Evolutionary conservation across 2,329 filamentous ascomycete species (phyloP), one percentile per base, ranked within the genome.

Genomic region (Aspergillus phoenicis): DNA sequence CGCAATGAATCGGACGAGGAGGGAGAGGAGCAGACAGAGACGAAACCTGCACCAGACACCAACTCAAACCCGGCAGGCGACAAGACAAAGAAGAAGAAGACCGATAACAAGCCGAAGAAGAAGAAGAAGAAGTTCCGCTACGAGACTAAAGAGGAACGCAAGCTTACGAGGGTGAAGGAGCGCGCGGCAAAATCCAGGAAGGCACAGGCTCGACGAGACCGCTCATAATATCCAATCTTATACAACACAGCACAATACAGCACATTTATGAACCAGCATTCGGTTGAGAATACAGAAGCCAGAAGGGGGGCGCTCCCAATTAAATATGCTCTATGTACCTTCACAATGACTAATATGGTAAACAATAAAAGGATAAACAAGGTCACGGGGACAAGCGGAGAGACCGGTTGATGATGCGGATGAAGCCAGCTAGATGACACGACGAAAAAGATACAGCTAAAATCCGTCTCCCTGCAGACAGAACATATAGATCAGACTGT

Each of bases 41-140:
- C 71, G 61, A 63, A 63, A 11, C 64, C 71, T n/a, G 73, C 74
- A 54, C 72, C 73, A 8, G 67, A 58, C 67, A 70, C 62, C 55
- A 60, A 65, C 52, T 48, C 65, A 33, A 68, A 68, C 52, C 61
- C 68, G 63, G 59, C 78, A 73, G 68, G 84, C 80, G 73, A 71
- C 61, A 86, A 86, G 73, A 81, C 83, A 20, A 20, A 20, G 64
- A 83, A 80, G 61, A 77, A 77, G 55, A 64, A 64, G 26, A 69
- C 80, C 55, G 62, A 68, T 36, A 78, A 79, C 62, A 86, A 82
- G 70, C 81, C 82, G 22, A 93, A 92, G 78, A 91, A 90, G 81
- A 93, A 90, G 80, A 96, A 93, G 82, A 89, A 89, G 78, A 91
- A 93, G 78, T 98, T 98, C 74, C 87, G 91, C 64, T 99, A 99